phyloP scores from a whole-genome alignment of 1,139 yeast species.

The Yamadazyma friedrichii region DNA sequence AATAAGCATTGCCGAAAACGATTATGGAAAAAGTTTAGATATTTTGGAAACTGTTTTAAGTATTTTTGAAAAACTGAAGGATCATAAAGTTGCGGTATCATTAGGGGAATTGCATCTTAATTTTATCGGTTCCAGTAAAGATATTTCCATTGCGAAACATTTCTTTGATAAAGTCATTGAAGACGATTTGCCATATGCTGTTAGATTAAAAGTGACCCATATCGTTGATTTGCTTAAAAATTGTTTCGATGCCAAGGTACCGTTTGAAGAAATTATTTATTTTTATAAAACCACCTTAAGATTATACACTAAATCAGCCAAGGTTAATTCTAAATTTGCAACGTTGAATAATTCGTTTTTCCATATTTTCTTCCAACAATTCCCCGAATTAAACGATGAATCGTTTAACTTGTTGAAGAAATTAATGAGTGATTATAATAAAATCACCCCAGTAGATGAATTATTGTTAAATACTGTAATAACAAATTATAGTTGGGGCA shows the following conservation, averaged over 20 bases:
- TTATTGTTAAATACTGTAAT: constrained; percentile 77
- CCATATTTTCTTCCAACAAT: constrained; percentile 61
- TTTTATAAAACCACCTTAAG: constrained; percentile 66
- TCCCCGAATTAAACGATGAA: constrained; percentile 52
- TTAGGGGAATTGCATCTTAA: constrained; percentile 67
- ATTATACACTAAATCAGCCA: constrained; percentile 43
- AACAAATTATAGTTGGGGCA: constrained; percentile 70
- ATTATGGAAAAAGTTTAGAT: constrained; percentile 41
- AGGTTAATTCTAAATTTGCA: constrained; percentile 56
- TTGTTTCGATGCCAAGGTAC: constrained; percentile 55
- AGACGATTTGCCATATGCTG: constrained; percentile 67
- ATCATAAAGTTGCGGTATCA: constrained; percentile 9
- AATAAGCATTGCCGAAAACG: constrained; percentile 40
- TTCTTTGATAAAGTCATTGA: constrained; percentile 73
- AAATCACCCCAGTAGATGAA: constrained; percentile 62
- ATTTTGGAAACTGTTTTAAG: constrained; percentile 37
- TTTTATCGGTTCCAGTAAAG: constrained; percentile 80
- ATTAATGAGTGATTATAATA: constrained; percentile 56
- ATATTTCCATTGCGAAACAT: constrained; percentile 65
- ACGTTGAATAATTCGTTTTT: constrained; percentile 71
- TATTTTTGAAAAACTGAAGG: constrained; percentile 21
- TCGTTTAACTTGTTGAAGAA: constrained; percentile 60
- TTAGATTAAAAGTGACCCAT: constrained; percentile 73
- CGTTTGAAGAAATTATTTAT: constrained; percentile 56
- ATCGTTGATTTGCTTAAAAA: constrained; percentile 67